These are phyloP conservation scores for Candolleomyces efflorescens DNA, from an alignment of 768 basidiomycete genomes.

Conservation along the genomic window DNA sequence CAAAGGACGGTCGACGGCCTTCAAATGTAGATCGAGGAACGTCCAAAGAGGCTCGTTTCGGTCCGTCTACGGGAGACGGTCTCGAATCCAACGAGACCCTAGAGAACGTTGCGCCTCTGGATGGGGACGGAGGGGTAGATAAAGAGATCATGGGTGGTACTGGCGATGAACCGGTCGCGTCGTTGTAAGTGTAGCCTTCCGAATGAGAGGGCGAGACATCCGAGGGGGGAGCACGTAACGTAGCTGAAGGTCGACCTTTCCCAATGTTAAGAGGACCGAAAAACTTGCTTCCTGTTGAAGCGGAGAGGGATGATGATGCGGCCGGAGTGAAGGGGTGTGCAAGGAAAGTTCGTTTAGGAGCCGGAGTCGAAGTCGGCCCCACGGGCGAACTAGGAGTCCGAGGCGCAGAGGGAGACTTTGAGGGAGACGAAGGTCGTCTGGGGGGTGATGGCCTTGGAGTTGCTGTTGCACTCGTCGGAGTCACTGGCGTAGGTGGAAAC, in stretches of 20 bases:
- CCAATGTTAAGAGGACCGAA: background rate
- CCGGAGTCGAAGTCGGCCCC: constrained; percentile 3
- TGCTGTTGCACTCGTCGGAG: background rate
- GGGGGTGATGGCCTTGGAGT: background rate
- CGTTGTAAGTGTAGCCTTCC: background rate
- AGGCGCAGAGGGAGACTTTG: background rate
- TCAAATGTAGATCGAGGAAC: background rate
- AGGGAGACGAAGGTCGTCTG: background rate
- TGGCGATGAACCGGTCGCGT: too few relatives aligned
- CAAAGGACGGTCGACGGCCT: background rate
- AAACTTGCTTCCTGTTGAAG: background rate
- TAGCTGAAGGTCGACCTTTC: background rate
- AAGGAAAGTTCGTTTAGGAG: background rate
- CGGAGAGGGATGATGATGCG: constrained; percentile 2
- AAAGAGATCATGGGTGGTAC: background rate
- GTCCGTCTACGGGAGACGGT: background rate
- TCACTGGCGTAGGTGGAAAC: background rate
- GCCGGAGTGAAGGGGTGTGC: background rate
- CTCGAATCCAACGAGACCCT: constrained; percentile 2
- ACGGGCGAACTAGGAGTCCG: background rate
- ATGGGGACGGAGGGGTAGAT: background rate
- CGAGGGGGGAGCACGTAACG: background rate
- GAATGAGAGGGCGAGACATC: background rate
- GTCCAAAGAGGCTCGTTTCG: constrained; percentile 6
- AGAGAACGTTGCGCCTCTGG: background rate